Evolutionary conservation across 208 protist genomes (phyloP).

Genomic region (Leishmania lainsoni): DNA sequence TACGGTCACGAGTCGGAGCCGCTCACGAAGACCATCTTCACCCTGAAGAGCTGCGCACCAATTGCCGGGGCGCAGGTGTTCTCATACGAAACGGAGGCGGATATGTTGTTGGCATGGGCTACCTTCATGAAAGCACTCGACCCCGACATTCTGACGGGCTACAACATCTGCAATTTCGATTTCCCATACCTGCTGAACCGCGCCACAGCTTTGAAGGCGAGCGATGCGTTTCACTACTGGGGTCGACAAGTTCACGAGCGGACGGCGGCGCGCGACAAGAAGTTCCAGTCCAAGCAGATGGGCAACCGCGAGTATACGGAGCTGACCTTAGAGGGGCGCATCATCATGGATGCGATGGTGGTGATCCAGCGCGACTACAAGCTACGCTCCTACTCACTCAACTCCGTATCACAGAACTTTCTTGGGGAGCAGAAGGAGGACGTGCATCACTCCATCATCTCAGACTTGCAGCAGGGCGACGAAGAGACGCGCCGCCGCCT

Average conservation of each 20-base stretch:
- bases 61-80: constrained; percentile 96
- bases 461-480: constrained; percentile 95
- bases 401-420: constrained; percentile 98
- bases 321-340: constrained; percentile 96
- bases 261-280: constrained; percentile 93
- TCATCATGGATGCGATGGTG: constrained; percentile 98
- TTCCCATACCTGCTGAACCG: constrained; percentile 98
- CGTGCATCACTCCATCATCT: constrained; percentile 99
- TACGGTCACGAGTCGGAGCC: constrained; percentile 73
- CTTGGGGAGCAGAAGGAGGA: constrained; percentile 99
- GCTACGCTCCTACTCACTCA: constrained; percentile 99
- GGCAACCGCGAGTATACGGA: constrained; percentile 99
- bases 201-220: constrained; percentile 86
- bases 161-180: constrained; percentile 99
- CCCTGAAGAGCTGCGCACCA: constrained; percentile 93
- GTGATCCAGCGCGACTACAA: constrained; percentile 98
- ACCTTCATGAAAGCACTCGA: constrained; percentile 88
- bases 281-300: constrained; percentile 97
- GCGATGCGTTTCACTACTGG: constrained; percentile 91
- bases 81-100: constrained; percentile 92
- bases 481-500: constrained; percentile 97
- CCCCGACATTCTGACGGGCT: constrained; percentile 97
- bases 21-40: constrained; percentile 90
- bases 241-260: constrained; percentile 88
- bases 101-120: constrained; percentile 94